phyloP scores from a whole-genome alignment of 305 asterid genomes.

The Fraxinus ornus region DNA sequence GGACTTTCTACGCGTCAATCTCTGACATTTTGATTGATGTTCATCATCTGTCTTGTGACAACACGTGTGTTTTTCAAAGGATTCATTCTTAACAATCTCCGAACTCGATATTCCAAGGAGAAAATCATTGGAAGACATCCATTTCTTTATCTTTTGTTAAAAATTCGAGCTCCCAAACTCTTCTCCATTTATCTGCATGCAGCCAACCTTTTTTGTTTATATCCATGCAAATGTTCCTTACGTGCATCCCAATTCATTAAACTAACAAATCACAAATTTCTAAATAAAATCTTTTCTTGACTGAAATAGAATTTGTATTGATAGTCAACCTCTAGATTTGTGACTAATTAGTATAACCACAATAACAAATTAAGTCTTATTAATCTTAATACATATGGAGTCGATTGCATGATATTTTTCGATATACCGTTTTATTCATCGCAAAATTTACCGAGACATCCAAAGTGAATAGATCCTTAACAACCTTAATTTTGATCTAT shows the following conservation, averaged over 20 bases:
- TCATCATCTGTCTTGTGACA: constrained; percentile 36
- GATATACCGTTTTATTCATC: too few species aligned
- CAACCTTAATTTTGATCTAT: background rate
- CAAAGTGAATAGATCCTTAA: background rate
- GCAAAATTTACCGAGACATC: background rate
- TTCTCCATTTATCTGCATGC: constrained; percentile 7
- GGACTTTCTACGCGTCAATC: constrained; percentile 44
- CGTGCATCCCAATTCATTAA: constrained; percentile 28
- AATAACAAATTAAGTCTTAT: too few species aligned
- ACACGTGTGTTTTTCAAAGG: constrained; percentile 51
- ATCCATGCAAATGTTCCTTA: constrained; percentile 42
- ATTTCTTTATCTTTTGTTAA: background rate
- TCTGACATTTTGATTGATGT: constrained; percentile 31
- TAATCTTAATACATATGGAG: background rate
- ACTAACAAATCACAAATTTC: constrained; percentile 8
- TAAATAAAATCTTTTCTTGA: background rate
- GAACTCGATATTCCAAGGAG: constrained; percentile 22
- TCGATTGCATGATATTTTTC: too few species aligned
- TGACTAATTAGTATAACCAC: background rate
- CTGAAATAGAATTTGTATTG: background rate
- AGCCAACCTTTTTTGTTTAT: background rate
- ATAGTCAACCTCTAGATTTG: constrained; percentile 20
- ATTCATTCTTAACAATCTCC: constrained; percentile 8
- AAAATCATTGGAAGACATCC: constrained; percentile 19
- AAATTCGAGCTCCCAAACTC: constrained; percentile 22